Base-by-base conservation (phyloP, 2,329 filamentous ascomycete genomes). In the Blastomyces emzantsi region DNA sequence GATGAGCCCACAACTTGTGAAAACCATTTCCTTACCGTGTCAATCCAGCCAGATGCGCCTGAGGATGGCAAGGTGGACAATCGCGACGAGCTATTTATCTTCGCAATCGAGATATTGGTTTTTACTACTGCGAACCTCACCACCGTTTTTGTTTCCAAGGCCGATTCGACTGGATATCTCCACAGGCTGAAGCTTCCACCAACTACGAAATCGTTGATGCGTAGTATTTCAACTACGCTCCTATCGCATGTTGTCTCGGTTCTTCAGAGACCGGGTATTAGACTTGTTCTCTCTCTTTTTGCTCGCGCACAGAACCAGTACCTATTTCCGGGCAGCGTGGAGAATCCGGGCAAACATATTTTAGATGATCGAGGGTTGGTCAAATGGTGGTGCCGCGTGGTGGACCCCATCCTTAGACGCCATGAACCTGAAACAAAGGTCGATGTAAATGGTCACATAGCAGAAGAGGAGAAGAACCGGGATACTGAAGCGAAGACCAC, bases 91-190 rank as follows among this genome's bases (percentile, higher is more conserved):
- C 82, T 95, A 1, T 78, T 97, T 7, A 82, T 93, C 9, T 87
- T 96, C 64, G 93, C 89, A 19, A 83, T 99, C 66, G 94, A 99
- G 73, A 82, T 97, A 61, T 82, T 94, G 69, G 84, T 99, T 65
- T 99, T 95, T 76, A 89, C 87, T 0, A 96, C 92, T 0, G 83
- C 85, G 56, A 83, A 85, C 69, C 84, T 91, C 30, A 96, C 89
- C 1, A 97, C 90, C 3, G 83, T 97, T 62, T 99, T 99, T 74
- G 88, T 99, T 30, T 93, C 92, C 67, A 99, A 99, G 76, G 94
- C 94, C 59, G 94, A 99, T 77, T 97, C 94, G 11, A 97, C 93
- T 0, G 94, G 95, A 30, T 95, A 91, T 73, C 78, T 97, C 11
- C 81, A 87, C 68, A 80, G 88, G 1, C 79, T 92, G 45, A 78